These are phyloP conservation scores for Maudiozyma turicensis DNA, from an alignment of 805 yeast genomes.

Conservation along the genomic window DNA sequence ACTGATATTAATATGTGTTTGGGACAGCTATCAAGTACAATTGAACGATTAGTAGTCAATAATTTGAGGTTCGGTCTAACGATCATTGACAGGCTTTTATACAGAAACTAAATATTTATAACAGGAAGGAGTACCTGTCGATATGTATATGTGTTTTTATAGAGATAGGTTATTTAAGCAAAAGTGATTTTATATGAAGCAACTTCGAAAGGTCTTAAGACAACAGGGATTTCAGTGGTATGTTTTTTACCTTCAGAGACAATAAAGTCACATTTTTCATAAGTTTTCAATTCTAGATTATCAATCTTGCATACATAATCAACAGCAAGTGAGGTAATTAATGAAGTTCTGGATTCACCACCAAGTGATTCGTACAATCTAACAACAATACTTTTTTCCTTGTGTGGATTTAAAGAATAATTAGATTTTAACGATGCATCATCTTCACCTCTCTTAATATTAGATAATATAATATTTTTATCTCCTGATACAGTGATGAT, in stretches of 20 bases:
- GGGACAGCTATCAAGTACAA: no score
- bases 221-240: constrained; percentile 30
- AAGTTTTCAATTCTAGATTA: constrained; percentile 44
- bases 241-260: constrained; percentile 31
- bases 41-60: no score
- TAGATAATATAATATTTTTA: constrained; percentile 55
- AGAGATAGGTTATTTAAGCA: background rate
- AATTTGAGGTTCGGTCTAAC: no score
- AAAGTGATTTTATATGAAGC: constrained; percentile 33
- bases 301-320: constrained; percentile 44
- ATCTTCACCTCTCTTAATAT: constrained; percentile 81
- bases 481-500: constrained; percentile 38
- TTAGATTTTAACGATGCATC: constrained; percentile 46
- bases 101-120: no score
- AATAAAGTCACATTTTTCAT: constrained; percentile 32
- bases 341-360: constrained; percentile 50
- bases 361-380: constrained; percentile 86
- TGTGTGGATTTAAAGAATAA: constrained; percentile 37
- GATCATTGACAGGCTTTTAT: no score
- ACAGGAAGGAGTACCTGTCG: background rate
- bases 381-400: constrained; percentile 47
- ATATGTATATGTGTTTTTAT: background rate
- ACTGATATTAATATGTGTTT: no score
- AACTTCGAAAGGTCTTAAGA: constrained; percentile 69
- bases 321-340: constrained; percentile 39